Conservation (phyloP, 176 grass and related monocot genomes). For the Zizania latifolia region DNA sequence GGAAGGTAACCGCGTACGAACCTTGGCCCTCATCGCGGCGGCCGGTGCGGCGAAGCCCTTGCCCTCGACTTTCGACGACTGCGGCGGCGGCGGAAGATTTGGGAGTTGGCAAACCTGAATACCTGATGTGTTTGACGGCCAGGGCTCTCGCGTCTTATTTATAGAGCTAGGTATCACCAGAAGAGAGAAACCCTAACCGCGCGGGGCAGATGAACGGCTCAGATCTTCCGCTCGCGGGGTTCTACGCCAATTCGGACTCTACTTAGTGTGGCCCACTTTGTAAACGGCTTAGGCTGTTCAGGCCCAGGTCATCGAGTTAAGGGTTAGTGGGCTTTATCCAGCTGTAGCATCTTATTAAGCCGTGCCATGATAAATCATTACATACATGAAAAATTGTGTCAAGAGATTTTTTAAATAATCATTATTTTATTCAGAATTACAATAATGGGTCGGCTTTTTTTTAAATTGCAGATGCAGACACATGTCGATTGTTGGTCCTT, state of each 20-base stretch:
- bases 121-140: too few relatives aligned
- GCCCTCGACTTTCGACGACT: not conserved
- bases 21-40: constrained; percentile 57
- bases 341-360: not conserved
- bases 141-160: not conserved
- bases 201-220: constrained; percentile 3
- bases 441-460: too few relatives aligned
- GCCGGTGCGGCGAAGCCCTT: not conserved
- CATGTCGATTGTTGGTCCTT: too few relatives aligned
- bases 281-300: too few relatives aligned
- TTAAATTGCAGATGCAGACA: too few relatives aligned
- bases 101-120: not conserved
- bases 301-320: too few relatives aligned
- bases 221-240: not conserved
- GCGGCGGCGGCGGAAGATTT: not conserved
- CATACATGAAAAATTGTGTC: too few relatives aligned
- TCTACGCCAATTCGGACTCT: not conserved
- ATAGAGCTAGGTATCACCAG: not conserved
- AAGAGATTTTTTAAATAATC: too few relatives aligned
- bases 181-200: constrained; percentile 25
- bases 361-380: not conserved
- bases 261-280: not conserved
- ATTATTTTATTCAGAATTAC: too few relatives aligned
- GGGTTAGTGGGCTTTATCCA: not conserved
- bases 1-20: not conserved